Evolutionary conservation across 768 basidiomycete species (phyloP).

Genomic region (Brasilioporus rufonigricans): DNA sequence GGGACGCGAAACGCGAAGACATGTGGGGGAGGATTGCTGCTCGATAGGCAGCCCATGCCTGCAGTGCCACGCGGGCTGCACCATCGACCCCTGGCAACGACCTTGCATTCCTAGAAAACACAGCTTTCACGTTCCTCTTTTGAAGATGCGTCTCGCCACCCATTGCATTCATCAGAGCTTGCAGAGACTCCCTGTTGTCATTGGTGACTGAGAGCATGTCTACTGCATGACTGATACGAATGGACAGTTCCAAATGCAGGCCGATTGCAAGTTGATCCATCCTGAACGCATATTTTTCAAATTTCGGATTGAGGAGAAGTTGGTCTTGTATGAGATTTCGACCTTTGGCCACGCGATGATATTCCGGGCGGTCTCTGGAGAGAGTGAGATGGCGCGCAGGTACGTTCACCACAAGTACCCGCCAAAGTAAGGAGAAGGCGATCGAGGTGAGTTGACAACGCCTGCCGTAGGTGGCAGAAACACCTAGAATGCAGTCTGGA

Average conservation of each 20-base stretch:
- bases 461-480: conserved; percentile 42
- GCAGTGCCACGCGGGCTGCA: conserved; percentile 31
- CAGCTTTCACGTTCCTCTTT: conserved; percentile 21
- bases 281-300: conserved; percentile 39
- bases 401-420: conserved; percentile 36
- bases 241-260: conserved; percentile 37
- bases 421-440: conserved; percentile 38
- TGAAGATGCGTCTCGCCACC: conserved; percentile 35
- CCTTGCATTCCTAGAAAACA: conserved; percentile 29
- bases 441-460: conserved; percentile 35
- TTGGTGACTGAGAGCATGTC: conserved; percentile 39
- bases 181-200: conserved; percentile 32
- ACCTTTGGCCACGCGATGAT: background rate
- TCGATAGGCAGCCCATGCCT: conserved; percentile 46
- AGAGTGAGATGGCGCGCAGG: conserved; percentile 12
- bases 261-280: conserved; percentile 46
- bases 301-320: conserved; percentile 31
- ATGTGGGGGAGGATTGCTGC: conserved; percentile 30
- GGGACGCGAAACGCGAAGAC: conserved; percentile 7
- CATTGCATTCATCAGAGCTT: conserved; percentile 35
- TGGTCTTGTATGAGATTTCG: conserved; percentile 29
- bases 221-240: conserved; percentile 36
- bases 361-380: background rate
- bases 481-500: conserved; percentile 32
- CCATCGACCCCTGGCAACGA: conserved; percentile 16